Evolutionary conservation across 2,329 filamentous ascomycete species (phyloP), one percentile per base, ranked within the genome.

Genomic region (Rutstroemia sp.): DNA sequence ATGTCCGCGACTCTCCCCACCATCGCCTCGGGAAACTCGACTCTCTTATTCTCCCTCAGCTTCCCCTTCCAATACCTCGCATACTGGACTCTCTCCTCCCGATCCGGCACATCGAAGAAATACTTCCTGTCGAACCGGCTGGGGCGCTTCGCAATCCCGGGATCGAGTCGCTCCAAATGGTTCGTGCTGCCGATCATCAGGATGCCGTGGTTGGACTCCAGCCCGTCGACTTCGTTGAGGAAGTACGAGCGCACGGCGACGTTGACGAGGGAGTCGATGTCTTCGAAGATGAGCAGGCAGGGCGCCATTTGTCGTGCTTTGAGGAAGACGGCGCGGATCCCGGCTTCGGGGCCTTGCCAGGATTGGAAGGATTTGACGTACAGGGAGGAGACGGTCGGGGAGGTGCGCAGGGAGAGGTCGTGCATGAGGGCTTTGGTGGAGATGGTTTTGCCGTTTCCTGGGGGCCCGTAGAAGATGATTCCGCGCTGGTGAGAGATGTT

Each of bases 381-480:
- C 4, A 85, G 71, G 0, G 81, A 83, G 1, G 82, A 81, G 0
- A 87, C 67, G 0, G 25, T 71, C 0, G 78, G 73, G 0, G 77
- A 71, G 25, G 77, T 73, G 19, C 78, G 75, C 19, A 75, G 70
- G 61, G 80, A 83, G 0, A 88, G 74, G 58, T 75, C 77, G 63
- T 86, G 77, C 82, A 88, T 87, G 64, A 83, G 80, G 0, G 85
- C 85, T 70, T 87, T 87, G 71, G 87, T 83, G 37, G 79, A 82
- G 62, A 87, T 85, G 0, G 85, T 88, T 72, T 88, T 88, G 10
- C 84, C 85, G 58, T 87, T 88, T 58, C 78, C 78, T 10, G 27
- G 27, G 2, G 27, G 23, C 23, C 23, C 23, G 23, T 23, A 23
- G 23, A 23, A 23, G 23, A 23, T 23, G 23, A 23, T 23, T 3